phyloP scores from a whole-genome alignment of 2,329 filamentous ascomycete genomes.

The Acrocalymma vagum region DNA sequence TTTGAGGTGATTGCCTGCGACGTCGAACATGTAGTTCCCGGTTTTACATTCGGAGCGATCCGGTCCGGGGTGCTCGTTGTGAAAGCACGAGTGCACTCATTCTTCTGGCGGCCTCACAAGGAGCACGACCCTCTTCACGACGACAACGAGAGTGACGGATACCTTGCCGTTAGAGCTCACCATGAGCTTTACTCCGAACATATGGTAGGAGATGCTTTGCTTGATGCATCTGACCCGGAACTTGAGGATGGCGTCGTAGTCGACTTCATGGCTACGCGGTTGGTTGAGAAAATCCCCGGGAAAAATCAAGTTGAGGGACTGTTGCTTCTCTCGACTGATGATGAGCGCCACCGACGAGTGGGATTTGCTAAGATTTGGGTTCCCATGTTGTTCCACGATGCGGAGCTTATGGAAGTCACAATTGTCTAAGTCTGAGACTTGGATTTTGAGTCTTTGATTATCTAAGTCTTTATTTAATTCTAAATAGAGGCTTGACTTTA shows the following conservation, averaged over 20 bases:
- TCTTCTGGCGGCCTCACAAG: constrained; percentile 2
- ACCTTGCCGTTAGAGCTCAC: background rate
- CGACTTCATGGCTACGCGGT: constrained; percentile 7
- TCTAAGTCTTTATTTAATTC: too few species aligned
- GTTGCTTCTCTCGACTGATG: constrained; percentile 6
- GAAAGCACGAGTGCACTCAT: constrained; percentile 2
- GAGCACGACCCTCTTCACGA: background rate
- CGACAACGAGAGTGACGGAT: constrained; percentile 3
- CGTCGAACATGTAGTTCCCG: constrained; percentile 6
- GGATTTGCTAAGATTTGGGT: constrained; percentile 9
- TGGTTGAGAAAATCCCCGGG: constrained; percentile 6
- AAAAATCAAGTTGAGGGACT: constrained; percentile 12
- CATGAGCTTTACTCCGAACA: background rate
- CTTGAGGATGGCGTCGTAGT: constrained; percentile 12
- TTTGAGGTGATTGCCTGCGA: constrained; percentile 11
- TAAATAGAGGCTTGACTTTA: too few species aligned
- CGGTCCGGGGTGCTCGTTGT: constrained; percentile 7
- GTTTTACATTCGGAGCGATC: constrained; percentile 11
- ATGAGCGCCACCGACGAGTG: constrained; percentile 8
- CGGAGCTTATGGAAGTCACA: too few species aligned
- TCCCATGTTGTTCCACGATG: too few species aligned
- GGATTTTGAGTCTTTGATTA: too few species aligned
- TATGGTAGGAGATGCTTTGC: constrained; percentile 5
- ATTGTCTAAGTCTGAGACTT: too few species aligned
- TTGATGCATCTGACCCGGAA: constrained; percentile 14